These are phyloP conservation scores for Trichoderma asperellum DNA, from an alignment of 2,329 filamentous ascomycete genomes.

Conservation along the genomic window DNA sequence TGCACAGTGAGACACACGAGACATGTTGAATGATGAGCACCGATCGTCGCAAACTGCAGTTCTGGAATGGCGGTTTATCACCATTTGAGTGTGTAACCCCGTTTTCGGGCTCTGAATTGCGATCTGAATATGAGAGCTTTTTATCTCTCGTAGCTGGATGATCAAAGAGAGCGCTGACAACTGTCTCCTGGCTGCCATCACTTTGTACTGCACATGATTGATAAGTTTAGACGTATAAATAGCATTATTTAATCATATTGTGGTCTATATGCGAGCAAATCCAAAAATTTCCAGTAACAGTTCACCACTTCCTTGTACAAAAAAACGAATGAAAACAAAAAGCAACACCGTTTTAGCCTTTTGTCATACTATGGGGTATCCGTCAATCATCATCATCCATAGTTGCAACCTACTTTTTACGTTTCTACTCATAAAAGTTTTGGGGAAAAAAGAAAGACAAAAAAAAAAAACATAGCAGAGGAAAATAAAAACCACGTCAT, in stretches of 20 bases:
- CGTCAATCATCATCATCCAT: conserved; percentile 10
- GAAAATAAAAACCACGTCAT: background rate
- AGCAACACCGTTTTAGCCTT: background rate
- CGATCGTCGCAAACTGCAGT: conserved; percentile 39
- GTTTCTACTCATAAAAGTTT: background rate
- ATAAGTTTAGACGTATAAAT: background rate
- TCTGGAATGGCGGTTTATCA: conserved; percentile 39
- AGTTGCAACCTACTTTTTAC: background rate
- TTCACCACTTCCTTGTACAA: background rate
- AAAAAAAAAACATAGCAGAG: background rate
- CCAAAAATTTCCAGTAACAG: background rate
- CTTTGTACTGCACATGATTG: background rate
- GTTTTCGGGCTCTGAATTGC: conserved; percentile 35
- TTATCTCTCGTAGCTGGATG: conserved; percentile 46
- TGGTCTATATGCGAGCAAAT: background rate
- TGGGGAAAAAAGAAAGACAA: background rate
- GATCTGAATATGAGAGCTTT: conserved; percentile 44
- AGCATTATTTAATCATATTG: background rate
- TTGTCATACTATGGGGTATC: background rate
- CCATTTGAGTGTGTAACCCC: conserved; percentile 45
- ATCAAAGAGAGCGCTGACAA: conserved; percentile 60
- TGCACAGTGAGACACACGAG: background rate
- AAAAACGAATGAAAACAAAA: background rate
- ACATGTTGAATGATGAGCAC: conserved; percentile 55
- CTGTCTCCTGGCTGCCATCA: conserved; percentile 26